phyloP scores from a whole-genome alignment of 768 basidiomycete species.

The Tremella yokohamensis region DNA sequence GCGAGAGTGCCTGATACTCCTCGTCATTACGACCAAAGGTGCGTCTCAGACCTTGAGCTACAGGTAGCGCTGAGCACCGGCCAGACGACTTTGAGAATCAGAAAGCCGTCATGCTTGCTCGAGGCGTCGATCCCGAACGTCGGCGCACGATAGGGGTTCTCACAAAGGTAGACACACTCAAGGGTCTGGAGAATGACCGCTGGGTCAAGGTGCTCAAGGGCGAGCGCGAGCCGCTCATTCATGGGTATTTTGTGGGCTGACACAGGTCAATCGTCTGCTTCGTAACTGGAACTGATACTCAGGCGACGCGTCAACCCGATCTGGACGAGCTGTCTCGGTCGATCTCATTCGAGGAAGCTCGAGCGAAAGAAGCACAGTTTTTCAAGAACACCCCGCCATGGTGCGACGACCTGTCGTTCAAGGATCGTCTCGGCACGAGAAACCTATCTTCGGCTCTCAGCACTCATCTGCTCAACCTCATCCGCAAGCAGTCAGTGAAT shows the following conservation, averaged over 20 bases:
- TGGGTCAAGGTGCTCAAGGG: constrained; percentile 30
- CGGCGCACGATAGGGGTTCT: constrained; percentile 68
- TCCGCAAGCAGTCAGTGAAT: constrained; percentile 1
- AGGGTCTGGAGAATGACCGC: constrained; percentile 49
- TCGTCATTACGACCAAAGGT: constrained; percentile 67
- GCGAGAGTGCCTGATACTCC: constrained; percentile 61
- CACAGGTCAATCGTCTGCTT: background rate
- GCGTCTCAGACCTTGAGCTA: constrained; percentile 4
- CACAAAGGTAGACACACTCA: constrained; percentile 67
- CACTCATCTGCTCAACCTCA: background rate
- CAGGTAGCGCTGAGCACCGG: constrained; percentile 7
- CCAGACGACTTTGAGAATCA: constrained; percentile 71
- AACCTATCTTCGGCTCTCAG: constrained; percentile 7
- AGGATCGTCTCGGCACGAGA: constrained; percentile 7
- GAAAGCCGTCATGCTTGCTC: constrained; percentile 59
- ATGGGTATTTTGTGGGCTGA: constrained; percentile 55
- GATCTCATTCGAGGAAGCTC: constrained; percentile 12
- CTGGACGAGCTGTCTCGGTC: constrained; percentile 9
- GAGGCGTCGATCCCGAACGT: constrained; percentile 58
- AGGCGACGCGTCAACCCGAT: constrained; percentile 48
- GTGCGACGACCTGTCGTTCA: background rate
- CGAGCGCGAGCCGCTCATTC: constrained; percentile 5
- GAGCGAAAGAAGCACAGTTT: constrained; percentile 9
- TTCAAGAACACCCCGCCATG: constrained; percentile 5
- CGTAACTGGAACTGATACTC: too few relatives aligned